phyloP scores from a whole-genome alignment of 108 stramenopile genomes.

The Skeletonema tropicum region DNA sequence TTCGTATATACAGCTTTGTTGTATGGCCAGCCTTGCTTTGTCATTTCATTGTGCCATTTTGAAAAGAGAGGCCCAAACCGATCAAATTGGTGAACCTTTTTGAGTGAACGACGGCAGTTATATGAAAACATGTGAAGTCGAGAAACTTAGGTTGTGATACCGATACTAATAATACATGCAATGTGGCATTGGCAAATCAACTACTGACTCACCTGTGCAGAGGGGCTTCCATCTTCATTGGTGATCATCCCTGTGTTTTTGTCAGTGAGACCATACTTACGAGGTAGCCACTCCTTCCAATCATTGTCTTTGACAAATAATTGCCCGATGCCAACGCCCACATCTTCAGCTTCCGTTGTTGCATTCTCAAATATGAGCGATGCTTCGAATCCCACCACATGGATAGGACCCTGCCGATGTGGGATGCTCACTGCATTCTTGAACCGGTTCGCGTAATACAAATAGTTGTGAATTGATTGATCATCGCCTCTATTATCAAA shows the following conservation, averaged over 20 bases:
- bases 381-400: slow-evolving; percentile 46
- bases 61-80: slow-evolving; percentile 17
- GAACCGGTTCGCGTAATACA: slow-evolving; percentile 68
- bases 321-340: background rate
- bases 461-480: slow-evolving; percentile 84
- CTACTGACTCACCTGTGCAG: slow-evolving; percentile 12
- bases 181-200: background rate
- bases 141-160: background rate
- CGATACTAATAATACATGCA: background rate
- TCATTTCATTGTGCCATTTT: background rate
- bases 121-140: background rate
- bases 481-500: slow-evolving; percentile 57
- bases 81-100: slow-evolving; percentile 31
- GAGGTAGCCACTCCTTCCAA: slow-evolving; percentile 38
- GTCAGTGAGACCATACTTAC: slow-evolving; percentile 31
- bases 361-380: slow-evolving; percentile 22
- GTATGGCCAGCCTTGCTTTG: too few relatives aligned
- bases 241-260: slow-evolving; percentile 24
- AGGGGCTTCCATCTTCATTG: slow-evolving; percentile 31
- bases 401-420: slow-evolving; percentile 40
- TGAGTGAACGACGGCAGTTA: too few relatives aligned
- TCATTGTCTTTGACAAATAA: background rate
- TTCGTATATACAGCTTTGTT: too few relatives aligned
- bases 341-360: slow-evolving; percentile 7
- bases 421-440: slow-evolving; percentile 49